A percentile compares a stretch with the other conserved stretches of the same genome.
Evolutionary conservation across 106 monocot genomes (phyloP).

Genomic region (Iris macrosiphon): DNA sequence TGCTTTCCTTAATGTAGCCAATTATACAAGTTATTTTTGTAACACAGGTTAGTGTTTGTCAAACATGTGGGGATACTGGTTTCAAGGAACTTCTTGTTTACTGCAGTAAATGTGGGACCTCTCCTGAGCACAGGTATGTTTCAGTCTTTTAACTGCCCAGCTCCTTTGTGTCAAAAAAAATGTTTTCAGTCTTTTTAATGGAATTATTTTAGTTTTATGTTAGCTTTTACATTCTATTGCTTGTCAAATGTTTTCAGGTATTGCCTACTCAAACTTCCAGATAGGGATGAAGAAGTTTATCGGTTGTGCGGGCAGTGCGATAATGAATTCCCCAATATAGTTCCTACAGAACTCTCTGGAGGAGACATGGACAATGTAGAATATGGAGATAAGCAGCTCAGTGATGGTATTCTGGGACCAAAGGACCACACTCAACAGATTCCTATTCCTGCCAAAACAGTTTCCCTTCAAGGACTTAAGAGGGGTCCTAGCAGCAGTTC

Average conservation of each 20-base stretch:
- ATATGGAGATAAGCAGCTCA: background rate
- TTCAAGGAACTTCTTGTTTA: slow-evolving; percentile 18
- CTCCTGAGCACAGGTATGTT: slow-evolving; percentile 28
- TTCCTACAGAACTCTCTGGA: background rate
- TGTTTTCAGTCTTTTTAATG: background rate
- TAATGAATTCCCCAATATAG: background rate
- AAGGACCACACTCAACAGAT: no score
- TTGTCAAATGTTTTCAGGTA: slow-evolving; percentile 15
- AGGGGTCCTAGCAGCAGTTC: no score
- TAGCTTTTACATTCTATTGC: background rate
- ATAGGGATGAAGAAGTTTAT: background rate
- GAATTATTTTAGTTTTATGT: background rate
- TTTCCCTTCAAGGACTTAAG: no score
- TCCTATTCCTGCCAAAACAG: no score
- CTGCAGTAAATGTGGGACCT: slow-evolving; percentile 21
- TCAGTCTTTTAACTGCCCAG: background rate
- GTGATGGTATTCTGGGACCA: background rate
- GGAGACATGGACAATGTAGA: background rate
- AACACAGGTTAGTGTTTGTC: slow-evolving; percentile 25
- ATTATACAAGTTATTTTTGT: no score
- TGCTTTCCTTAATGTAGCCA: no score
- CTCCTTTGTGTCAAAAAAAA: background rate
- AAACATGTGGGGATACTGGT: slow-evolving; percentile 32
- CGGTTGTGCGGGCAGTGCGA: slow-evolving; percentile 27
- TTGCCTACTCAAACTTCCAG: slow-evolving; percentile 18